Evolutionary conservation across 1,139 yeast genomes (phyloP).

Genomic region (Geotrichum cucujoidarum): DNA sequence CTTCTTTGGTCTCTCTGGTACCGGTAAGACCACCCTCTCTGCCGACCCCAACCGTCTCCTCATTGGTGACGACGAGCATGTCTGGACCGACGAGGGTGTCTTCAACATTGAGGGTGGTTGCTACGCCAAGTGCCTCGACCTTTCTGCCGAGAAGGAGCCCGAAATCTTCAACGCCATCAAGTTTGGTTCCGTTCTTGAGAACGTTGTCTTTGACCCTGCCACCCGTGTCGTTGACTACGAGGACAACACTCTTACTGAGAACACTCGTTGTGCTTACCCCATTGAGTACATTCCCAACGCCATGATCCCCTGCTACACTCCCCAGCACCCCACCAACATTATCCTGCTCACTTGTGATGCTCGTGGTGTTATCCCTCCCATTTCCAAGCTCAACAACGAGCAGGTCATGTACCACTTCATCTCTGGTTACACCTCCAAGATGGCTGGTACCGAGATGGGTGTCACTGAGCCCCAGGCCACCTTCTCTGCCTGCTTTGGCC

Average conservation of each 20-base stretch:
- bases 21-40: constrained; percentile 95
- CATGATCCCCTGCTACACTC: constrained; percentile 88
- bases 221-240: constrained; percentile 83
- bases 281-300: constrained; percentile 96
- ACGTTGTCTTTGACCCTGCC: constrained; percentile 77
- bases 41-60: constrained; percentile 93
- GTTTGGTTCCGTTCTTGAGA: constrained; percentile 92
- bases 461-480: constrained; percentile 98
- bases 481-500: constrained; percentile 98
- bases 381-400: constrained; percentile 85
- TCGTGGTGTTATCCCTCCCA: constrained; percentile 96
- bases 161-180: constrained; percentile 93
- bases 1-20: constrained; percentile 95
- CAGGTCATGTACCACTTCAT: constrained; percentile 99
- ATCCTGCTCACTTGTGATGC: constrained; percentile 95
- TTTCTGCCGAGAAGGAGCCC: constrained; percentile 90
- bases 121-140: constrained; percentile 94
- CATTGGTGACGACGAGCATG: constrained; percentile 98
- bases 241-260: constrained; percentile 76
- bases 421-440: constrained; percentile 97
- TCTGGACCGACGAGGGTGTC: constrained; percentile 98
- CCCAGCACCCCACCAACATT: constrained; percentile 87
- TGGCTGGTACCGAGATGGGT: constrained; percentile 99
- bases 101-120: constrained; percentile 99
- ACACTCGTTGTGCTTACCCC: constrained; percentile 98